Base-by-base conservation (phyloP, 2,329 filamentous ascomycete species). In the Onygenales sp. region DNA sequence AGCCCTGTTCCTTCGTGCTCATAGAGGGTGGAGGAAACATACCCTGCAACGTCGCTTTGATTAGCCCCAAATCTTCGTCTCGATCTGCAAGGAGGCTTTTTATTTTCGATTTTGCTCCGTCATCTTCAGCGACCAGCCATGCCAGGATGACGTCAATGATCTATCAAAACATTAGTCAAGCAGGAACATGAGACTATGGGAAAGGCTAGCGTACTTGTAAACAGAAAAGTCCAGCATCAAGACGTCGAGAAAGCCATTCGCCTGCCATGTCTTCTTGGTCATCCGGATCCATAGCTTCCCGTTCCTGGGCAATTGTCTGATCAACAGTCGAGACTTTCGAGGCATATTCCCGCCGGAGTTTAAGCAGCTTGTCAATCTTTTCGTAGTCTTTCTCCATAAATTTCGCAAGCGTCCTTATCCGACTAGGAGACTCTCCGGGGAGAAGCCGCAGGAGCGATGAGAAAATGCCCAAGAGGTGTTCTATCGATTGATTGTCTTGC, bases 381-480 rank as follows among this genome's bases (percentile, higher is more conserved):
- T 81, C 89, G 66, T 94, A 95, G 59, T 95, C 84, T 66, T 89
- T 95, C 69, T 98, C 93, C 14, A 95, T 86, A 63, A 97, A 97
- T 65, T 98, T 98, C 47, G 91, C 92, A 3, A 97, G 78, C 0
- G 86, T 81, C 3, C 93, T 82, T 61, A 97, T 94, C 5, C 93
- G 81, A 35, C 84, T 78, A 0, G 88, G 77, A 1, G 88, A 90
- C 35, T 89, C 82, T 13, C 83, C 87, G 0, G 91, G 90, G 1
- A 98, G 71, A 3, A 85, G 78, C 27, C 90, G 84, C 1, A 98
- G 76, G 66, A 98, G 79, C 0, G 87, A 88, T 0, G 87, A 82
- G 58, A 97, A 90, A 8, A 97, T 86, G 7, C 87, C 85, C 6
- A 97, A 75, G 0, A 97, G 73, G 66, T 96, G 91, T 63, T 95